A percentile compares a stretch with the other conserved stretches of the same genome.
These are phyloP conservation scores for Karstenula rhodostoma DNA, from an alignment of 2,329 filamentous ascomycete species.

Conservation along the genomic window DNA sequence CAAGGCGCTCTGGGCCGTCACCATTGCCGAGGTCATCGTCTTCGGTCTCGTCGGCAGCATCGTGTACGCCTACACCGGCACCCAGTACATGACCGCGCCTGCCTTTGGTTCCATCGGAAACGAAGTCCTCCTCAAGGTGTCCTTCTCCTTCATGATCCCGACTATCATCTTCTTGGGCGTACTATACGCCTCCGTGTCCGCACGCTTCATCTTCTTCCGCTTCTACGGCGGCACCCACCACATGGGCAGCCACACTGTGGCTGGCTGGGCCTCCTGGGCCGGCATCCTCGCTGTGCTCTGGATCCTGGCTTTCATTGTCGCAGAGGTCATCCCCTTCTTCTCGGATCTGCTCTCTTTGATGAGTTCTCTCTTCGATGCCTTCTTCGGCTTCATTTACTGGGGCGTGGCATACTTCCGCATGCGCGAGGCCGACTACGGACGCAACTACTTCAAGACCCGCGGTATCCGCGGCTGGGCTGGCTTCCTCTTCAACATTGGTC, in stretches of 20 bases:
- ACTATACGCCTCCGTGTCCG: conserved; percentile 87
- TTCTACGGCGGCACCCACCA: conserved; percentile 82
- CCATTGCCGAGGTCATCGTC: conserved; percentile 84
- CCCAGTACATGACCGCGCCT: conserved; percentile 85
- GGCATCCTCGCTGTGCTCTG: conserved; percentile 77
- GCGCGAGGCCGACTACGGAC: conserved; percentile 69
- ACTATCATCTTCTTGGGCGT: conserved; percentile 93
- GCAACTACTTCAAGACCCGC: conserved; percentile 61
- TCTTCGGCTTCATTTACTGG: conserved; percentile 97
- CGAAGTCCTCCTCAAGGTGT: conserved; percentile 80
- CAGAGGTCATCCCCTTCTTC: conserved; percentile 94
- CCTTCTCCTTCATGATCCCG: conserved; percentile 95
- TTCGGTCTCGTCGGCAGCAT: conserved; percentile 84
- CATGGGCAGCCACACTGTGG: conserved; percentile 78
- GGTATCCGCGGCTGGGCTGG: conserved; percentile 63
- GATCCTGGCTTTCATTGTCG: conserved; percentile 91
- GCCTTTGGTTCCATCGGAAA: conserved; percentile 85
- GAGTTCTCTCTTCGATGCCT: conserved; percentile 91
- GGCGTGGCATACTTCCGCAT: conserved; percentile 81
- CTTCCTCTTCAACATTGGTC: conserved; percentile 72
- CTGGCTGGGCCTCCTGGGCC: conserved; percentile 83
- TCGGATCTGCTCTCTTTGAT: conserved; percentile 76
- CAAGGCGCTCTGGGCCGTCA: conserved; percentile 91
- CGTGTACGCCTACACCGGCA: conserved; percentile 87
- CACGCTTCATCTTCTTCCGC: conserved; percentile 91